These are phyloP conservation scores for Somion occarium DNA, from an alignment of 1,284 basidiomycete species.

Conservation along the genomic window DNA sequence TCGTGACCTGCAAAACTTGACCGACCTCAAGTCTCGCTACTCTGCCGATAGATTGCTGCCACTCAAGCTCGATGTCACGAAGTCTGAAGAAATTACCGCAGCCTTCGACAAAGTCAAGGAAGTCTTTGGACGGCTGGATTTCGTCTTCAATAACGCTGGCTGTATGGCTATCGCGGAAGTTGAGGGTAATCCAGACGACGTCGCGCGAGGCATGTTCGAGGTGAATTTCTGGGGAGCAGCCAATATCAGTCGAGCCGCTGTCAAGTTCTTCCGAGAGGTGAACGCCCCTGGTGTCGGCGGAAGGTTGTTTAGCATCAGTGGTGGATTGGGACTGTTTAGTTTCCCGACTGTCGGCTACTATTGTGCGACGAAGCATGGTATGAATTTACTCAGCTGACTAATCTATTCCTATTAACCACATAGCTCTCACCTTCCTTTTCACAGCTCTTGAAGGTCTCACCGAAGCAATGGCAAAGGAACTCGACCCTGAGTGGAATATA, in stretches of 20 bases:
- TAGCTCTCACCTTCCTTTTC: neutral
- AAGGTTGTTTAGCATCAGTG: slow-evolving; percentile 23
- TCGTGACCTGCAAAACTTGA: slow-evolving; percentile 21
- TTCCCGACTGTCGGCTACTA: slow-evolving; percentile 23
- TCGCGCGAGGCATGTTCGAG: slow-evolving; percentile 26
- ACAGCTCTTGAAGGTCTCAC: slow-evolving; percentile 23
- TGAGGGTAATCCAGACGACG: slow-evolving; percentile 24
- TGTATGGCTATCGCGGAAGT: slow-evolving; percentile 21
- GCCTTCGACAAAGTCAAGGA: slow-evolving; percentile 22
- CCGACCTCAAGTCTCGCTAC: slow-evolving; percentile 17
- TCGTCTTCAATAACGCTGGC: slow-evolving; percentile 34
- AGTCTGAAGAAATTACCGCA: slow-evolving; percentile 19
- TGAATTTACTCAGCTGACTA: neutral
- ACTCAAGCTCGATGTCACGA: slow-evolving; percentile 35
- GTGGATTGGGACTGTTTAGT: slow-evolving; percentile 17
- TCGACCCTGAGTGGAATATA: slow-evolving; percentile 29
- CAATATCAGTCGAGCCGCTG: slow-evolving; percentile 27
- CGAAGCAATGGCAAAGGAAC: slow-evolving; percentile 21
- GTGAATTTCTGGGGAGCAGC: too few species aligned
- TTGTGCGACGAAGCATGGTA: slow-evolving; percentile 19
- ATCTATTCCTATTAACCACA: neutral
- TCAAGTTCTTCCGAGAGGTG: slow-evolving; percentile 8
- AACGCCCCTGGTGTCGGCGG: slow-evolving; percentile 18
- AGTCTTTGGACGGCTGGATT: slow-evolving; percentile 25
- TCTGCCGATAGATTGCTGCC: slow-evolving; percentile 27